Conservation (phyloP, 148 eudicot species). For the Euryodendron excelsum region DNA sequence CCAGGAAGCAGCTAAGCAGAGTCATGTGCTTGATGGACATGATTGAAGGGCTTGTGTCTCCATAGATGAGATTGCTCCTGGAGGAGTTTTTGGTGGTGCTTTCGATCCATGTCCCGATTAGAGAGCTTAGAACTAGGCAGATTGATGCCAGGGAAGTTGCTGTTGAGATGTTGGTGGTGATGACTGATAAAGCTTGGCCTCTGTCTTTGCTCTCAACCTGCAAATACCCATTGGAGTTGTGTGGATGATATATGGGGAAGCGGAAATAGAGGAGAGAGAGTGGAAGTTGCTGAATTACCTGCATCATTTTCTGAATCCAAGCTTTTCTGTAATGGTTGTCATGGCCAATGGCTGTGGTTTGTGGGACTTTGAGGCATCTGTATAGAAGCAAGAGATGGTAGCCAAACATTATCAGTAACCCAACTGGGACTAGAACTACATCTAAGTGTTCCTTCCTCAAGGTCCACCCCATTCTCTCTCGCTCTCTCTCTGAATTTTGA, state of each 20-base stretch:
- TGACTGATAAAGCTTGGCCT: slow-evolving; percentile 44
- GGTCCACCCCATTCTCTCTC: slow-evolving; percentile 19
- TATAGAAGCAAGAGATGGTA: slow-evolving; percentile 65
- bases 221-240: background rate
- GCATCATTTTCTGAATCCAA: slow-evolving; percentile 62
- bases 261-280: too few species aligned
- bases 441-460: slow-evolving; percentile 60
- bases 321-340: slow-evolving; percentile 49
- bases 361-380: slow-evolving; percentile 38
- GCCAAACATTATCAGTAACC: slow-evolving; percentile 53
- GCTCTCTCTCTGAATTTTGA: slow-evolving; percentile 12
- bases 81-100: slow-evolving; percentile 27
- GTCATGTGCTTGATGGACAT: slow-evolving; percentile 53
- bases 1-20: slow-evolving; percentile 47
- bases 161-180: slow-evolving; percentile 44
- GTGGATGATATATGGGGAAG: too few species aligned
- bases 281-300: slow-evolving; percentile 37
- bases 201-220: slow-evolving; percentile 52
- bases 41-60: slow-evolving; percentile 50
- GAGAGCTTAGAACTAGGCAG: slow-evolving; percentile 52
- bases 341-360: slow-evolving; percentile 56
- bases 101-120: slow-evolving; percentile 72
- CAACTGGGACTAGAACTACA: slow-evolving; percentile 59
- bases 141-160: slow-evolving; percentile 51
- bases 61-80: slow-evolving; percentile 44